phyloP scores from a whole-genome alignment of 176 grass and related monocot species.

The Triticum turgidum region DNA sequence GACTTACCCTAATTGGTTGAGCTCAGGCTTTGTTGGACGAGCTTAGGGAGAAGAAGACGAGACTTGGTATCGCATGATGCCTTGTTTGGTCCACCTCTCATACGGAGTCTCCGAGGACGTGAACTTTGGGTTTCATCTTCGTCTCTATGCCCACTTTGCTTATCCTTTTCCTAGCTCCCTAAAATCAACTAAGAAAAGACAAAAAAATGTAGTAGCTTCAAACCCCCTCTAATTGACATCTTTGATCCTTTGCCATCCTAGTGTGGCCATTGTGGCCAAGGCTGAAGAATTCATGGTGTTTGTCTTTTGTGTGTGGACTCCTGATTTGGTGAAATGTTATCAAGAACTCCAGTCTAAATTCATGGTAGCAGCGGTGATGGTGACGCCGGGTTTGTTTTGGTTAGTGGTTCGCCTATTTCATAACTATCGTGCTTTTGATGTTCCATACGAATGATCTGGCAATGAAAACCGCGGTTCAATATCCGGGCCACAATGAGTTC shows the following conservation, averaged over 20 bases:
- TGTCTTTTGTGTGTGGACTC: neutral
- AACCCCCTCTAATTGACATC: neutral
- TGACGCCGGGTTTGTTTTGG: no score
- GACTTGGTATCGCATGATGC: neutral
- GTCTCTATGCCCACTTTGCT: neutral
- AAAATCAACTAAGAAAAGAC: neutral
- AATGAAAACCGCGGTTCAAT: no score
- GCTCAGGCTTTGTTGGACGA: neutral
- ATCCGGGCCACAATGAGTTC: no score
- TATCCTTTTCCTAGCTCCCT: neutral
- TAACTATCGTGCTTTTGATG: no score
- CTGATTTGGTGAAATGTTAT: no score
- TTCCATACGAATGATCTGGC: no score
- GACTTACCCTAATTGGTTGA: neutral
- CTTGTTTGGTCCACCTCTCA: neutral
- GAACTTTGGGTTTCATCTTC: neutral
- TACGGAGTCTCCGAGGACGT: neutral
- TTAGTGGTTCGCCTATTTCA: no score
- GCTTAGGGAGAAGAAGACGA: neutral
- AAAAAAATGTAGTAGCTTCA: neutral
- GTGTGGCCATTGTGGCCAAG: neutral
- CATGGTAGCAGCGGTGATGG: no score
- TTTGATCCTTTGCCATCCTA: neutral
- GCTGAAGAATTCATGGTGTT: neutral
- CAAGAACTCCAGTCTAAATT: no score